These are phyloP conservation scores for Fusarium dimerum DNA, from an alignment of 2,329 filamentous ascomycete species.

Conservation along the genomic window DNA sequence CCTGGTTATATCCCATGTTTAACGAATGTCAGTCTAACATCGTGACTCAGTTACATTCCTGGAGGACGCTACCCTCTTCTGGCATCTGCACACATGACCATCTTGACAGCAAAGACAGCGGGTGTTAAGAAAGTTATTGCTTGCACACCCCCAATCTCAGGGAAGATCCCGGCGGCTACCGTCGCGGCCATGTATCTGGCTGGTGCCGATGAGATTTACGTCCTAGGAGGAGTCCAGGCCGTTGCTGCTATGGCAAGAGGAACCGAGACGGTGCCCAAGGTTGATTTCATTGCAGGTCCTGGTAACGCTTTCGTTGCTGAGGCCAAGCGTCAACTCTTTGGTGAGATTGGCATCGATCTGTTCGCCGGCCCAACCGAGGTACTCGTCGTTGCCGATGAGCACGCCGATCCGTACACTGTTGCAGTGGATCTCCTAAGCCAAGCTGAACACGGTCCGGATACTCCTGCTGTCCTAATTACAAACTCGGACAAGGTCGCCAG, in stretches of 20 bases:
- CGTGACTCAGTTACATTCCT: too few species aligned
- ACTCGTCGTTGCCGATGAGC: conserved; percentile 12
- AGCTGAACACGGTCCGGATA: too few species aligned
- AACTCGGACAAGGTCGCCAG: too few species aligned
- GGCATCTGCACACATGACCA: conserved; percentile 17
- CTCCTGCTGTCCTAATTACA: too few species aligned
- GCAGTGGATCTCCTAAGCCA: neutral
- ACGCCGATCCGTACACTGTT: conserved; percentile 9
- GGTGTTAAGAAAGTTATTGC: conserved; percentile 11
- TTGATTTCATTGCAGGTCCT: conserved; percentile 17
- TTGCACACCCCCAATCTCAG: conserved; percentile 12
- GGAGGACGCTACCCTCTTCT: conserved; percentile 5
- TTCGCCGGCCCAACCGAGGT: conserved; percentile 12
- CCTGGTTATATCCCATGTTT: neutral
- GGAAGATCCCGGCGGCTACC: conserved; percentile 14
- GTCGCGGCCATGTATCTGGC: conserved; percentile 13
- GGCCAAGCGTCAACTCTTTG: conserved; percentile 14
- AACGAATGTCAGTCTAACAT: too few species aligned
- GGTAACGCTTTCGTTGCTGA: conserved; percentile 18
- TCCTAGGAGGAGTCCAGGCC: conserved; percentile 14
- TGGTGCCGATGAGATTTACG: conserved; percentile 12
- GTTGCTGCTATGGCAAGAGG: conserved; percentile 16
- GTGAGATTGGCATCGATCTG: conserved; percentile 16
- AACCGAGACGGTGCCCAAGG: conserved; percentile 14
- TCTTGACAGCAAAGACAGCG: conserved; percentile 16